phyloP scores from a whole-genome alignment of 371 early-diverging fungal species.

The Rhizopus microsporus region DNA sequence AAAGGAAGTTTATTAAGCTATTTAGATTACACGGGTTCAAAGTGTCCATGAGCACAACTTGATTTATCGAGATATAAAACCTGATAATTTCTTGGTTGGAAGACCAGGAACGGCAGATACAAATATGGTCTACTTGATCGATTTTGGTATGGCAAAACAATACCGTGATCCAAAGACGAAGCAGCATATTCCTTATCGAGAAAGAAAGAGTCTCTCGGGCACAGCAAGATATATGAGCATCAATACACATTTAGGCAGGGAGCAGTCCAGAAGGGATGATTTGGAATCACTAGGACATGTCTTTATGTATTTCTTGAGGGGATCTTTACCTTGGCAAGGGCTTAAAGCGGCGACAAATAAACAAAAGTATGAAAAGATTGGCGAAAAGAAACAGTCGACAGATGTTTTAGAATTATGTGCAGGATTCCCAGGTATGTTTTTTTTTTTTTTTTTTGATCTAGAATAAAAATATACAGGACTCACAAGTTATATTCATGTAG shows the following conservation, averaged over 20 bases:
- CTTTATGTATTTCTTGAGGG: conserved; percentile 96
- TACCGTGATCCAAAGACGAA: conserved; percentile 92
- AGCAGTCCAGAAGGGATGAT: conserved; percentile 97
- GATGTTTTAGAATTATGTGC: conserved; percentile 86
- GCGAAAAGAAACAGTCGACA: conserved; percentile 92
- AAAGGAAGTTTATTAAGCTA: no score
- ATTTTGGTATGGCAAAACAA: conserved; percentile 98
- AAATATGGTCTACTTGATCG: conserved; percentile 79
- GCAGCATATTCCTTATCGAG: conserved; percentile 92
- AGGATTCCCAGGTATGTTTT: conserved; percentile 65
- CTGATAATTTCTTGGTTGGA: conserved; percentile 98
- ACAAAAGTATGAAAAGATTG: conserved; percentile 98
- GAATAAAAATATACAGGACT: no score
- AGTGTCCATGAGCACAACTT: conserved; percentile 91
- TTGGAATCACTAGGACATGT: conserved; percentile 97
- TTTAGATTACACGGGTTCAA: conserved; percentile 84
- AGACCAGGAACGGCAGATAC: conserved; percentile 66
- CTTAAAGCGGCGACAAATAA: conserved; percentile 96
- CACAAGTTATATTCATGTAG: conserved; percentile 18
- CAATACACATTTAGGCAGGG: conserved; percentile 95
- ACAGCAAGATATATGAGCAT: conserved; percentile 98
- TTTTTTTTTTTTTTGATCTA: background rate
- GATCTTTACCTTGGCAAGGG: conserved; percentile 97
- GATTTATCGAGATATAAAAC: conserved; percentile 98
- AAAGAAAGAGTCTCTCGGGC: conserved; percentile 91